Percentiles rank a stretch among this genome's conserved stretches.
Evolutionary conservation across 805 yeast species (phyloP).

Genomic region (Zygosaccharomyces rouxii): DNA sequence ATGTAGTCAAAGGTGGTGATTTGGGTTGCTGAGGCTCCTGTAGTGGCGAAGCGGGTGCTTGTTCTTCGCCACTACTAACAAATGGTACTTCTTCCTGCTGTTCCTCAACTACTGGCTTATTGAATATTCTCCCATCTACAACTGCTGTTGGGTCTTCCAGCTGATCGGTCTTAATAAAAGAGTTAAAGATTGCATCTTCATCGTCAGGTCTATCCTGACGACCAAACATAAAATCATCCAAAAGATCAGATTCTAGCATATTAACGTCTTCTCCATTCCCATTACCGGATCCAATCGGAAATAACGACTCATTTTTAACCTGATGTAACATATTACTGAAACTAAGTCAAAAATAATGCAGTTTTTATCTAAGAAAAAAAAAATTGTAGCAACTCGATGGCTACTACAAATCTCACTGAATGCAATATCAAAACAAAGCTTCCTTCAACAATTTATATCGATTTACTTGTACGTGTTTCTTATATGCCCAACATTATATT

Average conservation of each 20-base stretch:
- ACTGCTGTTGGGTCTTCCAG: conserved; percentile 12
- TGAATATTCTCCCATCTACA: conserved; percentile 1
- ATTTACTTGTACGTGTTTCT: background rate
- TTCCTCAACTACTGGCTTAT: conserved; percentile 3
- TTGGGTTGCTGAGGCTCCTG: conserved; percentile 1
- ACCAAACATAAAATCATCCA: conserved; percentile 27
- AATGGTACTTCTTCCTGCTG: conserved; percentile 1
- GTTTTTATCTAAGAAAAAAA: background rate
- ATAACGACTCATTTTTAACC: conserved; percentile 9
- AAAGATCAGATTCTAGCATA: conserved; percentile 24
- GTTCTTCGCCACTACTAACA: background rate
- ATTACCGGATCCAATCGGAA: conserved; percentile 1
- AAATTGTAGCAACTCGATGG: background rate
- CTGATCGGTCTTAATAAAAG: conserved; percentile 25
- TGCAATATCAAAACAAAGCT: background rate
- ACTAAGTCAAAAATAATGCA: background rate
- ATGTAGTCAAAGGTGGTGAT: conserved; percentile 6
- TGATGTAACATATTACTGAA: conserved; percentile 7
- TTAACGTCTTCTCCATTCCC: conserved; percentile 11
- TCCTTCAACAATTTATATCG: background rate
- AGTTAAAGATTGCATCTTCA: conserved; percentile 23
- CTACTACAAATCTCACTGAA: background rate
- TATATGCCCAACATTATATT: background rate
- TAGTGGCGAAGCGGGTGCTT: background rate
- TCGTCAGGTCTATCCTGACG: conserved; percentile 15